Base-by-base conservation (phyloP, 225 moss, liverwort and hornwort species). In the Pseudisothecium myosuroides region DNA sequence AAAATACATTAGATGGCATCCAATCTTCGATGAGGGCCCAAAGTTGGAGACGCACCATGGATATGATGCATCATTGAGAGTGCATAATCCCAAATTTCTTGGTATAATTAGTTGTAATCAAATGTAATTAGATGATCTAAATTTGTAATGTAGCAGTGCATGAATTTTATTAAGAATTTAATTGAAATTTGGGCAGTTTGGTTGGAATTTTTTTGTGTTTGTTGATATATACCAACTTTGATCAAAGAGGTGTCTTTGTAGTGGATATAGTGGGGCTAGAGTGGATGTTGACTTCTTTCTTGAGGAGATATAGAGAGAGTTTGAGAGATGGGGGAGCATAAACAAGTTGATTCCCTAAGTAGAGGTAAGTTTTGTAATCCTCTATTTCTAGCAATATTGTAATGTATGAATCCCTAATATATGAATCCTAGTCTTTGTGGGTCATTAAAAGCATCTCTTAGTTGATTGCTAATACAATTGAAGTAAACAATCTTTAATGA, bases 131-230 rank as follows among this genome's bases (percentile, higher is more conserved):
- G 24, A 23, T 39, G 4, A 39, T 39, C 32, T 39, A 69, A 23
- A 39, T 69, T 39, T 39, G 7, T 39, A 68, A 65, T 10, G 10
- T 34, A 34, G 10, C 10, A 18, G 18, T 65, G 10, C 4, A 23
- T 0, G 23, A 23, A n/a, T n/a, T n/a, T n/a, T 22, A 2, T 68
- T 9, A 34, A 68, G 4, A 68, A 10, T 11, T 66, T 34, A 23
- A 7, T 68, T 68, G n/a, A 68, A 23, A 68, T 68, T 23, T 13
- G 0, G 23, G 13, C 1, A 0, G 22, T 39, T 68, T n/a, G 12
- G 7, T 22, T 11, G 7, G 2, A 0, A 68, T 23, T 1, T 23
- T 5, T 68, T 39, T 23, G 13, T 39, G 0, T 13, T n/a, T 68
- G 4, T n/a, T 68, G 39, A 39, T 23, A n/a, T n/a, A n/a, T n/a